Base-by-base conservation (phyloP, 805 yeast species). In the Myxozyma kluyveri region DNA sequence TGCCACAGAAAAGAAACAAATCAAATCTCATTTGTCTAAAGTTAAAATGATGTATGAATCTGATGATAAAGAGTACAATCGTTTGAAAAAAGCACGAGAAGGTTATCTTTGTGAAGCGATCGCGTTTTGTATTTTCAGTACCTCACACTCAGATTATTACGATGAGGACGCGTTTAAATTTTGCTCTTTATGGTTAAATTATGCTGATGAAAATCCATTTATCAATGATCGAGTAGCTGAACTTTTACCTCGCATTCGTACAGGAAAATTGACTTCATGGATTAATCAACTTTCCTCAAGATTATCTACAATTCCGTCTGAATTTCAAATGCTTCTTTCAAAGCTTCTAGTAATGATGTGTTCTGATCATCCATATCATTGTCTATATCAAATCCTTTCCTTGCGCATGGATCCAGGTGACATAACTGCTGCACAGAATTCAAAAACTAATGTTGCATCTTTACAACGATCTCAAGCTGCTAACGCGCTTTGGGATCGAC, bases 131-230 rank as follows among this genome's bases (percentile, higher is more conserved):
- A 62, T 88, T 47, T 73, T 71, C 38, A 72, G 85, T 14, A 67
- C 86, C n/a, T 65, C 74, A 1, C 66, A 71, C 18, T 66, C 74
- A 39, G 78, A 75, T 42, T 62, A 61, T 2, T 72, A 65, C 53
- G 77, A 75, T 47, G 81, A 78, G 52, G 84, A 80, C 45, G 70
- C 84, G 26, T 95, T 88, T 63, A 78, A 86, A 50, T 84, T 90
- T 56, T 84, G 90, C 66, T 85, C 90, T 0, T 66, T 91, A 9
- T 91, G 97, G 95, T 72, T 91, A 36, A 86, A 83, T 54, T 76
- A 80, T 59, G 74, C 81, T 2, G 64, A 66, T 4, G 72, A 73
- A 31, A 75, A 67, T 1, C 66, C 63, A 0, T n/a, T n/a, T n/a
- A 69, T 85, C 3, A 83, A 80, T 56, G 54, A 50, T 2, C 60